phyloP scores from a whole-genome alignment of 192 early-diverging fungal species.

The Allomyces macrogynus region DNA sequence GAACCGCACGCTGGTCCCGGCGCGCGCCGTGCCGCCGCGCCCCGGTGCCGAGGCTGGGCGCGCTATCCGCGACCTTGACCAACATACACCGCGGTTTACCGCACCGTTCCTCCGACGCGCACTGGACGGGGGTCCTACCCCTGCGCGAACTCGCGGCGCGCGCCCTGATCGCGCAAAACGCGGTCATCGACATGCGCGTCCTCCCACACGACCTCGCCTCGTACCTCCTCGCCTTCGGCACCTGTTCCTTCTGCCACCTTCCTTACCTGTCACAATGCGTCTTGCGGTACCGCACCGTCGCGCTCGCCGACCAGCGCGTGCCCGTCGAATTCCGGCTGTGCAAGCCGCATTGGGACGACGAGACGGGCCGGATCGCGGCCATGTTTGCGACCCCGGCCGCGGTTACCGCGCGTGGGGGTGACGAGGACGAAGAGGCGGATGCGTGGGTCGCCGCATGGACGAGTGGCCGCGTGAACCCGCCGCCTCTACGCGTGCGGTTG shows the following conservation, averaged over 20 bases:
- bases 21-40: too few species aligned
- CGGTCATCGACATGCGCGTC: background rate
- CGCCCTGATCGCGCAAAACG: too few species aligned
- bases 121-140: too few species aligned
- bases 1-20: too few species aligned
- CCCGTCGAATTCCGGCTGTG: background rate
- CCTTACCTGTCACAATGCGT: background rate
- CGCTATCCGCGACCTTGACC: too few species aligned
- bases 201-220: background rate
- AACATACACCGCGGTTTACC: too few species aligned
- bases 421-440: background rate
- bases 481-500: too few species aligned
- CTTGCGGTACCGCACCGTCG: background rate
- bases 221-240: background rate
- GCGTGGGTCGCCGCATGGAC: too few species aligned
- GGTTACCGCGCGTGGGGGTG: background rate
- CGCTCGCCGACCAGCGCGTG: background rate
- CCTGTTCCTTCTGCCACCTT: background rate
- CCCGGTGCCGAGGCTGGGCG: too few species aligned
- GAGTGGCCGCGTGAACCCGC: too few species aligned
- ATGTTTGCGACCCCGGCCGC: background rate
- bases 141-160: too few species aligned
- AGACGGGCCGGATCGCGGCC: background rate
- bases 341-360: background rate
- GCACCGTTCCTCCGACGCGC: too few species aligned